These are phyloP conservation scores for Oehlia diaphana DNA, from an alignment of 192 early-diverging fungal genomes.

Conservation along the genomic window DNA sequence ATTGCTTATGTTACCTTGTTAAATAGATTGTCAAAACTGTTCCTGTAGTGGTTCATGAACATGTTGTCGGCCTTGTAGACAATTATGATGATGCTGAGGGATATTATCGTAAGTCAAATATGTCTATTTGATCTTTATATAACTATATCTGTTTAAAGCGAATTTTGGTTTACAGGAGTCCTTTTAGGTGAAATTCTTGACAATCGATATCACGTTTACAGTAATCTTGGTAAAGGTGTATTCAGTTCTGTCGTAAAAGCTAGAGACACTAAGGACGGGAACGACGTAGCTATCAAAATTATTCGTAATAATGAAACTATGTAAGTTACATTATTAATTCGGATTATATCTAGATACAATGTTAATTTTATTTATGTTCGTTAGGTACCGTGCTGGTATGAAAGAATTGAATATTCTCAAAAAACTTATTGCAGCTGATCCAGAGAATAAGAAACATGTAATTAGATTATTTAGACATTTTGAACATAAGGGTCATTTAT, in stretches of 20 bases:
- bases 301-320: conserved; percentile 94
- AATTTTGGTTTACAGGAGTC: conserved; percentile 46
- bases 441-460: conserved; percentile 84
- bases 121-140: neutral
- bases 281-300: conserved; percentile 93
- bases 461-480: conserved; percentile 85
- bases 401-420: conserved; percentile 91
- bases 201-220: conserved; percentile 82
- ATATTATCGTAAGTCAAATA: conserved; percentile 85
- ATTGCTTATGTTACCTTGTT: conserved; percentile 18
- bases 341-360: neutral
- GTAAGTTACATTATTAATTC: conserved; percentile 43
- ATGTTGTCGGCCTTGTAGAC: conserved; percentile 66
- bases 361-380: neutral
- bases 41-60: conserved; percentile 35
- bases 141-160: neutral
- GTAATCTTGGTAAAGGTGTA: conserved; percentile 90
- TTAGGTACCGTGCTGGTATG: conserved; percentile 78
- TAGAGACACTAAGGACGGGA: conserved; percentile 65
- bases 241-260: conserved; percentile 95
- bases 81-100: conserved; percentile 98
- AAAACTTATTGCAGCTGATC: conserved; percentile 81
- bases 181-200: conserved; percentile 86
- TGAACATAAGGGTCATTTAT: conserved; percentile 87
- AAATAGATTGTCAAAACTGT: conserved; percentile 29